Evolutionary conservation across 2,329 filamentous ascomycete species (phyloP).

Genomic region (Coniochaeta ligniaria): DNA sequence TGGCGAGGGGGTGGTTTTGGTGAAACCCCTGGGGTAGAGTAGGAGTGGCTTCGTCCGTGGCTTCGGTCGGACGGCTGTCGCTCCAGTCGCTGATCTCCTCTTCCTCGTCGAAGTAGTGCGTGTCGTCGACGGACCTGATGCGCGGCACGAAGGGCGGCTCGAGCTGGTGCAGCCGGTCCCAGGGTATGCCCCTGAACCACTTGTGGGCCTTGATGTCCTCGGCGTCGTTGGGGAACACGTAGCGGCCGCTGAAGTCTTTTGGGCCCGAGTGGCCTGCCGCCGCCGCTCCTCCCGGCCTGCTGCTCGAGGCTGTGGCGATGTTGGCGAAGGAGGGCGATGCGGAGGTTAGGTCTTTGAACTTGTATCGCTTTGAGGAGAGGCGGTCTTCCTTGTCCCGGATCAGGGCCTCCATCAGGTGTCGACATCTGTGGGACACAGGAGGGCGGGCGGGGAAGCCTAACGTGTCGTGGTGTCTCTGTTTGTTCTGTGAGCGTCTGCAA

Average conservation of each 20-base stretch:
- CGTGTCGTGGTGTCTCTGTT: constrained; percentile 59
- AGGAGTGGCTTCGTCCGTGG: not conserved
- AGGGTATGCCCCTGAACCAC: constrained; percentile 76
- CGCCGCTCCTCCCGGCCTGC: constrained; percentile 15
- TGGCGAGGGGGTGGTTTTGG: not conserved
- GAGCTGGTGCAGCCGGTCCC: constrained; percentile 65
- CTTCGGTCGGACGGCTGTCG: constrained; percentile 32
- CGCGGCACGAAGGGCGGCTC: constrained; percentile 74
- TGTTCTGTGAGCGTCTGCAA: not conserved
- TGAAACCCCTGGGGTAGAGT: not conserved
- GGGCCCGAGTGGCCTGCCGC: constrained; percentile 9
- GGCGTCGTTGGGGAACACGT: constrained; percentile 78
- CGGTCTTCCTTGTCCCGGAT: constrained; percentile 69
- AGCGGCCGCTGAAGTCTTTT: constrained; percentile 35
- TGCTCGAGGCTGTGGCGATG: constrained; percentile 16
- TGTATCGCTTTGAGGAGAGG: constrained; percentile 70
- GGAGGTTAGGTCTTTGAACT: constrained; percentile 48
- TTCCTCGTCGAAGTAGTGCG: constrained; percentile 86
- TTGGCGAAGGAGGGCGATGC: constrained; percentile 5
- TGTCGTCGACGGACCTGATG: constrained; percentile 62
- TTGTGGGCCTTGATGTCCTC: constrained; percentile 83
- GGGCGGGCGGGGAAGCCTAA: constrained; percentile 65
- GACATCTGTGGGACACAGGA: constrained; percentile 60
- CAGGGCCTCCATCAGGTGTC: constrained; percentile 67
- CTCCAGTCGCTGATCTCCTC: constrained; percentile 63